phyloP scores from a whole-genome alignment of 306 rosid genomes.

The Sechiopsis laciniata region DNA sequence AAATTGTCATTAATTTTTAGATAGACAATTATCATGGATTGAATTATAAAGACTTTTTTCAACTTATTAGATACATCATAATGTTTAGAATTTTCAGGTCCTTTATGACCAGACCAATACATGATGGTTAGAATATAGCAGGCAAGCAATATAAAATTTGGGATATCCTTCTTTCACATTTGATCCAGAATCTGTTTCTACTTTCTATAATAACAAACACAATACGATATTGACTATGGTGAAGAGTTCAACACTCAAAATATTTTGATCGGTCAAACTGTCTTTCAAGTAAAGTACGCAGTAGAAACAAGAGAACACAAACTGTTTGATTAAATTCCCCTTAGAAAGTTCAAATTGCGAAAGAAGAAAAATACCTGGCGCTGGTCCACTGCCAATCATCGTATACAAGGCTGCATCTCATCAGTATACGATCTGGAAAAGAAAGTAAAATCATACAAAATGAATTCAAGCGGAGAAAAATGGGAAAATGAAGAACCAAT shows the following conservation, averaged over 20 bases:
- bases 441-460: slow-evolving; percentile 1
- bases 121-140: too few relatives aligned
- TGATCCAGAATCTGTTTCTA: neutral
- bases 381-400: slow-evolving; percentile 10
- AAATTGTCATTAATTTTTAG: too few relatives aligned
- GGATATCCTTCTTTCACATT: neutral
- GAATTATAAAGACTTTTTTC: too few relatives aligned
- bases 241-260: neutral
- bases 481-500: neutral
- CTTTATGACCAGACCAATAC: too few relatives aligned
- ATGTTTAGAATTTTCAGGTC: too few relatives aligned
- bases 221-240: neutral
- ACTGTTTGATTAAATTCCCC: slow-evolving; percentile 13
- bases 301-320: neutral
- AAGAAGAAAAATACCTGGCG: slow-evolving; percentile 11
- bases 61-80: too few relatives aligned
- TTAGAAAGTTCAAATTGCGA: neutral
- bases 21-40: too few relatives aligned
- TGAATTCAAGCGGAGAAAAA: neutral
- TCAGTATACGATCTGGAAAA: neutral
- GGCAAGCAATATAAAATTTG: neutral
- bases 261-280: neutral
- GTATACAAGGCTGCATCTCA: neutral
- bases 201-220: neutral
- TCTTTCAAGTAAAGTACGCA: neutral